Conservation (phyloP, 2,329 filamentous ascomycete species). For the Thelonectria discophora region DNA sequence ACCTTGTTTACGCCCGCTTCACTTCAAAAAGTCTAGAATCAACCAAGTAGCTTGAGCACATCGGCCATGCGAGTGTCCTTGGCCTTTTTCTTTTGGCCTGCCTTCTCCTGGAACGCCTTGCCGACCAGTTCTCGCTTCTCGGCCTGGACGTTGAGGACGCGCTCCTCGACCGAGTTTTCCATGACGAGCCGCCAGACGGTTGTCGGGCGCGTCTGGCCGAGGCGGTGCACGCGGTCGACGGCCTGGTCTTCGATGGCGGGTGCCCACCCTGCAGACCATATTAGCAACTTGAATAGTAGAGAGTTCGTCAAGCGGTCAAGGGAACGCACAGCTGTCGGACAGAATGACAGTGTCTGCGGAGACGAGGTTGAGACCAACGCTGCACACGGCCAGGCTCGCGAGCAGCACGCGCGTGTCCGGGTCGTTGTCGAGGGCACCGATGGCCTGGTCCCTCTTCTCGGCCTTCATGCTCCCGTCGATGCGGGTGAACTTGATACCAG, state of each 20-base stretch:
- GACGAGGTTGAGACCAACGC: conserved; percentile 86
- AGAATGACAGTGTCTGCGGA: conserved; percentile 87
- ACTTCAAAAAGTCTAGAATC: neutral
- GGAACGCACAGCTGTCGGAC: conserved; percentile 73
- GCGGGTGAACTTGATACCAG: conserved; percentile 71
- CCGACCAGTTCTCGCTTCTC: conserved; percentile 82
- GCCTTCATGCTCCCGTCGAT: conserved; percentile 85
- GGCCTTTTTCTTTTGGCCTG: conserved; percentile 57
- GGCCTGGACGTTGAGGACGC: conserved; percentile 79
- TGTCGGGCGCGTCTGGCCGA: conserved; percentile 82
- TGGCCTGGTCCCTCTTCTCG: conserved; percentile 73
- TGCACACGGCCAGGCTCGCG: conserved; percentile 82
- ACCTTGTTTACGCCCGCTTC: neutral
- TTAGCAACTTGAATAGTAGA: no score
- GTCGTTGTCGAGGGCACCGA: conserved; percentile 73
- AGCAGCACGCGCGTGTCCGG: conserved; percentile 77
- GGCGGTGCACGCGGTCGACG: conserved; percentile 84
- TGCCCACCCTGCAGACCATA: conserved; percentile 72
- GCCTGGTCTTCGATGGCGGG: conserved; percentile 94
- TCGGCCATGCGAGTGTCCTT: conserved; percentile 67
- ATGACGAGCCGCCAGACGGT: conserved; percentile 85
- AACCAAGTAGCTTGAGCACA: conserved; percentile 58
- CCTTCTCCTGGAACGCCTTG: conserved; percentile 80
- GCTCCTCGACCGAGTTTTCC: conserved; percentile 82
- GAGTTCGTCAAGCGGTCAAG: no score